phyloP scores from a whole-genome alignment of 352 stramenopile genomes.

The Phytophthora pini region DNA sequence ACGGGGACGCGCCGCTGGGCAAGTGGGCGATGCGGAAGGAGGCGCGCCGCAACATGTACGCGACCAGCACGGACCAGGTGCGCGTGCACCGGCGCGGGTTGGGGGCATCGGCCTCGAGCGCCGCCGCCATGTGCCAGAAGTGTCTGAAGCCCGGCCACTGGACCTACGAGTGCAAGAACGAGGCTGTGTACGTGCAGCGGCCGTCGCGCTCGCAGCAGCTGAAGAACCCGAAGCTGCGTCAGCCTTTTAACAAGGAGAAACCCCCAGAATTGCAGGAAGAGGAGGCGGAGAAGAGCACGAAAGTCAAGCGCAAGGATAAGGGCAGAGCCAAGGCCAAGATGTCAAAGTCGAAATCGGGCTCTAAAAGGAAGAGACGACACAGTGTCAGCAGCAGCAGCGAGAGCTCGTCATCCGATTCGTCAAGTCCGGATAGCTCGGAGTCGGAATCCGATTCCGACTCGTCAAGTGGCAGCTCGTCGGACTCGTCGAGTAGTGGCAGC shows the following conservation, averaged over 20 bases:
- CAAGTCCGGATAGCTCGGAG: conserved; percentile 23
- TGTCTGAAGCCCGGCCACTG: conserved; percentile 81
- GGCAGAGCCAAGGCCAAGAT: conserved; percentile 16
- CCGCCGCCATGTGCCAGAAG: conserved; percentile 80
- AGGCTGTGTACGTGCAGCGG: conserved; percentile 82
- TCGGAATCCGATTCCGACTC: conserved; percentile 24
- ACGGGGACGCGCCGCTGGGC: conserved; percentile 55
- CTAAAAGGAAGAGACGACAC: conserved; percentile 31
- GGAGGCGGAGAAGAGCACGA: conserved; percentile 38
- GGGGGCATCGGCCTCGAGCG: conserved; percentile 23
- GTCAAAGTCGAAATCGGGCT: neutral
- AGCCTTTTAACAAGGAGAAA: conserved; percentile 84
- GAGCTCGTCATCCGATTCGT: conserved; percentile 36
- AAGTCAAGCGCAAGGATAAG: conserved; percentile 30
- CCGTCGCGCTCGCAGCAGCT: conserved; percentile 82
- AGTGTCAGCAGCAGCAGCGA: conserved; percentile 46
- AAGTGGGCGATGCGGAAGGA: conserved; percentile 77
- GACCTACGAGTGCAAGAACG: conserved; percentile 91
- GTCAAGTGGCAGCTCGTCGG: conserved; percentile 34
- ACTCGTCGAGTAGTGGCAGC: conserved; percentile 38
- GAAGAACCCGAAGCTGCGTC: conserved; percentile 79
- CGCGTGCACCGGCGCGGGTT: conserved; percentile 58
- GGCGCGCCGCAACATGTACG: conserved; percentile 84
- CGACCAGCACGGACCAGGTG: conserved; percentile 81
- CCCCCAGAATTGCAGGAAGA: conserved; percentile 60